Evolutionary conservation across 2,329 filamentous ascomycete species (phyloP).

Genomic region (Arthrobotrys musiformis): DNA sequence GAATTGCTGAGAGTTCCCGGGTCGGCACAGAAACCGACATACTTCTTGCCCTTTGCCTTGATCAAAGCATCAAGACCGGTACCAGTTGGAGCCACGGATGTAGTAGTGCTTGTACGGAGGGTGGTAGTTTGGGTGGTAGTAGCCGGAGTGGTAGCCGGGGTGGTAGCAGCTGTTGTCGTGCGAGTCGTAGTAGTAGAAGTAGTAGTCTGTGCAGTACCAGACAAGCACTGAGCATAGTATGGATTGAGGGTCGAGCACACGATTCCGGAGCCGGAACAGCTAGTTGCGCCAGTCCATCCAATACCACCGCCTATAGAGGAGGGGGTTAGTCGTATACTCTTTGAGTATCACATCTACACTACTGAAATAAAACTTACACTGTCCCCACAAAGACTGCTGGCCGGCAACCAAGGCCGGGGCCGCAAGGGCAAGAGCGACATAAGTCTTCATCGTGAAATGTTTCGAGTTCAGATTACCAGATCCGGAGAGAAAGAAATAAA

Average conservation of each 20-base stretch:
- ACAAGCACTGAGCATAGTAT: conserved; percentile 53
- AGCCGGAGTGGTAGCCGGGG: conserved; percentile 12
- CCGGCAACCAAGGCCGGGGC: conserved; percentile 49
- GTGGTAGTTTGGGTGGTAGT: conserved; percentile 13
- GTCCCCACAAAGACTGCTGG: conserved; percentile 50
- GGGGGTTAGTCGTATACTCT: background rate
- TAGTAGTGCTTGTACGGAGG: conserved; percentile 4
- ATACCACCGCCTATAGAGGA: conserved; percentile 45
- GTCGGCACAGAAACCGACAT: conserved; percentile 72
- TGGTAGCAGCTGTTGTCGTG: conserved; percentile 16
- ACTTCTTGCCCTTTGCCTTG: conserved; percentile 73
- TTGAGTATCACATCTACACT: background rate
- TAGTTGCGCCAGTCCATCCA: conserved; percentile 40
- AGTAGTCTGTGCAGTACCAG: conserved; percentile 23
- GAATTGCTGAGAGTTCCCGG: conserved; percentile 66
- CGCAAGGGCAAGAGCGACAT: conserved; percentile 43
- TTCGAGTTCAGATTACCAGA: conserved; percentile 49
- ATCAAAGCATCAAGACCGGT: conserved; percentile 69
- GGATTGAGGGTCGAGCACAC: conserved; percentile 47
- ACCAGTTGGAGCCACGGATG: conserved; percentile 62
- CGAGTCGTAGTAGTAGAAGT: conserved; percentile 28
- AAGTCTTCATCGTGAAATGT: conserved; percentile 40
- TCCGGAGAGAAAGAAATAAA: conserved; percentile 18
- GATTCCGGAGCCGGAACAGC: conserved; percentile 12
- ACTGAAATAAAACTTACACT: conserved; percentile 35